Conservation (phyloP, 805 yeast species). For the Cyberlindnera bimundalis region DNA sequence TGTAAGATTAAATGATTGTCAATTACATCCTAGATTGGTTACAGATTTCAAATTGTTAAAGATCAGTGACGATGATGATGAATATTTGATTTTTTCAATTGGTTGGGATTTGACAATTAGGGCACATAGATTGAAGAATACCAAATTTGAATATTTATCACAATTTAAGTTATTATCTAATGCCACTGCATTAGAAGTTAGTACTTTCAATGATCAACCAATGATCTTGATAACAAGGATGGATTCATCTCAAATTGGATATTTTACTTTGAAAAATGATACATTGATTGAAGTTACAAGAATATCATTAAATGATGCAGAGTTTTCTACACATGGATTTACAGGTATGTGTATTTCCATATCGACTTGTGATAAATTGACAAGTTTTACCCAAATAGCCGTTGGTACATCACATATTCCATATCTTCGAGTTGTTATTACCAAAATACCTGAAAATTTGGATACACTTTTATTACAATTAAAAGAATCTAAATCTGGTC, state of each 20-base stretch:
- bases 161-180: constrained; percentile 41
- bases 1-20: constrained; percentile 18
- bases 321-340: constrained; percentile 62
- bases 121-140: constrained; percentile 31
- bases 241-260: constrained; percentile 56
- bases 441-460: constrained; percentile 37
- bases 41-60: constrained; percentile 30
- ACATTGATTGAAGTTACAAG: constrained; percentile 36
- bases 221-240: constrained; percentile 52
- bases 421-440: constrained; percentile 62
- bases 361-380: constrained; percentile 15
- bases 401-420: constrained; percentile 80
- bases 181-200: constrained; percentile 48
- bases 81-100: constrained; percentile 46
- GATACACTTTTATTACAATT: not conserved
- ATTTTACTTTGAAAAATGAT: constrained; percentile 29
- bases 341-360: constrained; percentile 47
- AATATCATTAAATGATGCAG: constrained; percentile 69
- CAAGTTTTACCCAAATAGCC: constrained; percentile 38
- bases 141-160: constrained; percentile 19
- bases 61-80: constrained; percentile 11
- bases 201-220: constrained; percentile 29
- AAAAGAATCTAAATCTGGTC: constrained; percentile 1
- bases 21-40: constrained; percentile 39
- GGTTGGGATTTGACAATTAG: constrained; percentile 57